A percentile compares a stretch with the other conserved stretches of the same genome.
These are phyloP conservation scores for Rhamnella rubrinervis DNA, from an alignment of 331 rosid species.

Conservation along the genomic window DNA sequence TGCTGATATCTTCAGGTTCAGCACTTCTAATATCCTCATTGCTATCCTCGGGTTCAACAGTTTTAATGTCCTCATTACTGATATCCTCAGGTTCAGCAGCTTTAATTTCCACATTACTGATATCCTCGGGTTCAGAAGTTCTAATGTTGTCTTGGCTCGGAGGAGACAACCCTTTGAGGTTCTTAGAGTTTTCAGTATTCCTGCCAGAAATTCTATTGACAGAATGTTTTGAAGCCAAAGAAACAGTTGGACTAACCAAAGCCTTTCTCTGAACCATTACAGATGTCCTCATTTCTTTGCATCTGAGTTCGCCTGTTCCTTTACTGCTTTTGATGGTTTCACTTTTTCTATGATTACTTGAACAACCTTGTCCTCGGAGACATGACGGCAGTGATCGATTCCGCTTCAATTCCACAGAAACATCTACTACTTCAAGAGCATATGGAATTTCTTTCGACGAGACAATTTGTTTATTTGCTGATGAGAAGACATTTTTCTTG, in stretches of 20 bases:
- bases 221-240: slow-evolving; percentile 34
- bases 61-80: no score
- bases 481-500: slow-evolving; percentile 28
- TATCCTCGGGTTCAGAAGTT: slow-evolving; percentile 30
- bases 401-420: slow-evolving; percentile 24
- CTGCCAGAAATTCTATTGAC: slow-evolving; percentile 35
- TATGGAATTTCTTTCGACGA: neutral
- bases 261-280: slow-evolving; percentile 35
- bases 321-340: slow-evolving; percentile 36
- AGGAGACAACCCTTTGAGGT: slow-evolving; percentile 21
- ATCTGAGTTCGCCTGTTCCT: slow-evolving; percentile 33
- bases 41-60: no score
- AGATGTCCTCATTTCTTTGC: slow-evolving; percentile 32
- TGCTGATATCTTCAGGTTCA: no score
- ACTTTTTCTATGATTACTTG: slow-evolving; percentile 30
- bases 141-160: slow-evolving; percentile 20
- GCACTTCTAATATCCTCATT: no score
- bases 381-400: slow-evolving; percentile 22
- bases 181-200: slow-evolving; percentile 31
- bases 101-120: slow-evolving; percentile 17
- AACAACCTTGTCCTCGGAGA: slow-evolving; percentile 30
- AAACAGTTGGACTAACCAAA: slow-evolving; percentile 27
- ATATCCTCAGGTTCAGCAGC: no score
- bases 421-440: slow-evolving; percentile 11
- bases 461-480: slow-evolving; percentile 27